These are phyloP conservation scores for Fusarium brevicatenulatum DNA, from an alignment of 2,329 filamentous ascomycete species.

Conservation along the genomic window DNA sequence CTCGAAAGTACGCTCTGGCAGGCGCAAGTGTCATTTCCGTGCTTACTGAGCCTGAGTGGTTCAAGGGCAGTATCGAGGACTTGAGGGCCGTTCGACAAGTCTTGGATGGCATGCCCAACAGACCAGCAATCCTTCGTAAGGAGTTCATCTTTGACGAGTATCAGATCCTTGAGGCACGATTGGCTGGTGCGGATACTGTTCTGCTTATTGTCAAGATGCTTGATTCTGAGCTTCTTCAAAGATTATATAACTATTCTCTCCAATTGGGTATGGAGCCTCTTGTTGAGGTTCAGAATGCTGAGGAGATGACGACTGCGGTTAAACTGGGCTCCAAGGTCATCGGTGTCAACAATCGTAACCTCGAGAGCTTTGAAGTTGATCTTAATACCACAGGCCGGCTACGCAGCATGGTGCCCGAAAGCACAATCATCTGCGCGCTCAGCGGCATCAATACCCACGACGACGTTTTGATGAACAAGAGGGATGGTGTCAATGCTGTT, in stretches of 20 bases:
- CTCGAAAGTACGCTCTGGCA: constrained; percentile 88
- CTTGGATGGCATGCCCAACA: constrained; percentile 89
- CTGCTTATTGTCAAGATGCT: constrained; percentile 99
- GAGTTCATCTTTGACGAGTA: constrained; percentile 99
- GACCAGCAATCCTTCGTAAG: constrained; percentile 91
- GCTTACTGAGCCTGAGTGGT: constrained; percentile 98
- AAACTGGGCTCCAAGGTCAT: constrained; percentile 89
- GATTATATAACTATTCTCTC: constrained; percentile 87
- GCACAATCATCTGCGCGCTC: constrained; percentile 89
- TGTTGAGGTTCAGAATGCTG: constrained; percentile 93
- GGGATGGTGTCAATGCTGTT: constrained; percentile 90
- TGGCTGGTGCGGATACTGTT: constrained; percentile 94
- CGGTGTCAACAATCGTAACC: constrained; percentile 96
- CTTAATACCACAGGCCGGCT: constrained; percentile 89
- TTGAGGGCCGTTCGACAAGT: constrained; percentile 87
- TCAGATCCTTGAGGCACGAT: constrained; percentile 91
- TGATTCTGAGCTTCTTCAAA: constrained; percentile 75
- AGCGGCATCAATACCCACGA: constrained; percentile 92
- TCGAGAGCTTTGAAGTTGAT: constrained; percentile 97
- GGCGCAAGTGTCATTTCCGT: constrained; percentile 98
- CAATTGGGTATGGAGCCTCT: constrained; percentile 96
- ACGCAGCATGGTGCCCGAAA: constrained; percentile 85
- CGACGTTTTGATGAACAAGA: constrained; percentile 88
- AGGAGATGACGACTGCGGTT: constrained; percentile 91
- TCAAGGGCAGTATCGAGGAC: constrained; percentile 97